Conservation (phyloP, 2,329 filamentous ascomycete genomes). For the Fusarium protoensiforme region DNA sequence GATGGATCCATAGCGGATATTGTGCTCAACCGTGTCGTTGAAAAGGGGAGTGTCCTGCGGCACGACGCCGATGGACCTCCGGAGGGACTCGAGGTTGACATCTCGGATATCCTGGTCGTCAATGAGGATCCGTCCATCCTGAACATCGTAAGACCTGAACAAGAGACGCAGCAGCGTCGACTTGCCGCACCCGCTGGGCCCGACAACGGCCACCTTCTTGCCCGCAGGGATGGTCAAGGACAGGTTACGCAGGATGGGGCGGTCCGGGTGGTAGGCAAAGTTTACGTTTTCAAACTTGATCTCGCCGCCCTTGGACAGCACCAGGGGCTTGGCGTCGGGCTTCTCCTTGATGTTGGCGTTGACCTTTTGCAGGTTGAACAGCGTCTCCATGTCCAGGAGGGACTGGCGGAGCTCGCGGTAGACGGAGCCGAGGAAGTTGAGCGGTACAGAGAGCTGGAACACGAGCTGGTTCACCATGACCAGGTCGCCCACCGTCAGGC, state of each 20-base stretch:
- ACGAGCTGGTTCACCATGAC: slow-evolving; percentile 99
- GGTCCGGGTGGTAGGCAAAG: slow-evolving; percentile 89
- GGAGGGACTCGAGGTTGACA: slow-evolving; percentile 83
- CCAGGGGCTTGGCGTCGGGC: slow-evolving; percentile 77
- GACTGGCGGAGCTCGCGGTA: slow-evolving; percentile 96
- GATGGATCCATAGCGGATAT: slow-evolving; percentile 92
- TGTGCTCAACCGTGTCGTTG: slow-evolving; percentile 95
- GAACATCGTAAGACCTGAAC: slow-evolving; percentile 94
- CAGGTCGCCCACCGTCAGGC: slow-evolving; percentile 90
- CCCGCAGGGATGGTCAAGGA: slow-evolving; percentile 92
- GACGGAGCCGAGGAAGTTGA: slow-evolving; percentile 98
- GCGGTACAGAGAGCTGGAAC: slow-evolving; percentile 94
- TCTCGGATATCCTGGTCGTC: slow-evolving; percentile 93
- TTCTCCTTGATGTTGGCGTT: slow-evolving; percentile 87
- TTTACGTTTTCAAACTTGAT: slow-evolving; percentile 95
- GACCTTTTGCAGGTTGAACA: slow-evolving; percentile 97
- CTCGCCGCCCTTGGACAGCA: slow-evolving; percentile 81
- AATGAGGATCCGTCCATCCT: slow-evolving; percentile 85
- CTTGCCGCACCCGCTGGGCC: slow-evolving; percentile 95
- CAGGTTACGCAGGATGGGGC: slow-evolving; percentile 87
- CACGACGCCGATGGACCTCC: slow-evolving; percentile 90
- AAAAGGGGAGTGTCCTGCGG: slow-evolving; percentile 97
- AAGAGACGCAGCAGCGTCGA: slow-evolving; percentile 90
- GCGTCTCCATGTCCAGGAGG: slow-evolving; percentile 96
- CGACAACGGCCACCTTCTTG: slow-evolving; percentile 95